A percentile compares a stretch with the other conserved stretches of the same genome.
phyloP scores from a whole-genome alignment of 176 grass and related monocot genomes.

The Thinopyrum elongatum region DNA sequence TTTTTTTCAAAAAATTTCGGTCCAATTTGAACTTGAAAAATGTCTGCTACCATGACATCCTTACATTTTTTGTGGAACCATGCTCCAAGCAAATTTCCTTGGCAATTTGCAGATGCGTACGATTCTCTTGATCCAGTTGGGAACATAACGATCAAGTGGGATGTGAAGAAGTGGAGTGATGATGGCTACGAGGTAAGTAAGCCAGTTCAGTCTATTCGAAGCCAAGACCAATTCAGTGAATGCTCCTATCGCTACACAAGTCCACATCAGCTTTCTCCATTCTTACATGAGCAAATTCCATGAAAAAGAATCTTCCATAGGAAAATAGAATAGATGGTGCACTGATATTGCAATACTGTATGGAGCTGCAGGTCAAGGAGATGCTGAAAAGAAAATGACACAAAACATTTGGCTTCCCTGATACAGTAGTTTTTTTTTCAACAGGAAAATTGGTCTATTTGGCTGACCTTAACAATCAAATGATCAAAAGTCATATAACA shows the following conservation, averaged over 20 bases:
- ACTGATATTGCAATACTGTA: neutral
- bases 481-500: neutral
- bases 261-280: neutral
- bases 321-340: neutral
- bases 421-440: neutral
- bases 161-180: constrained; percentile 66
- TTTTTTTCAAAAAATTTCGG: neutral
- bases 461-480: neutral
- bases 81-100: constrained; percentile 12
- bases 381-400: neutral
- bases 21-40: too few species aligned
- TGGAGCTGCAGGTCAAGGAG: neutral
- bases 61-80: neutral
- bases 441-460: neutral
- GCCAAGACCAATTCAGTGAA: neutral
- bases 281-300: neutral
- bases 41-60: neutral
- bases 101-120: constrained; percentile 61
- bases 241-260: neutral
- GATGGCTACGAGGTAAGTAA: constrained; percentile 82
- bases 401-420: neutral
- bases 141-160: constrained; percentile 92
- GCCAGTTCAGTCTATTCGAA: neutral
- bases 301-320: neutral
- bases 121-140: constrained; percentile 78